phyloP scores from a whole-genome alignment of 1,284 basidiomycete genomes.

The Neonothopanus nambi region DNA sequence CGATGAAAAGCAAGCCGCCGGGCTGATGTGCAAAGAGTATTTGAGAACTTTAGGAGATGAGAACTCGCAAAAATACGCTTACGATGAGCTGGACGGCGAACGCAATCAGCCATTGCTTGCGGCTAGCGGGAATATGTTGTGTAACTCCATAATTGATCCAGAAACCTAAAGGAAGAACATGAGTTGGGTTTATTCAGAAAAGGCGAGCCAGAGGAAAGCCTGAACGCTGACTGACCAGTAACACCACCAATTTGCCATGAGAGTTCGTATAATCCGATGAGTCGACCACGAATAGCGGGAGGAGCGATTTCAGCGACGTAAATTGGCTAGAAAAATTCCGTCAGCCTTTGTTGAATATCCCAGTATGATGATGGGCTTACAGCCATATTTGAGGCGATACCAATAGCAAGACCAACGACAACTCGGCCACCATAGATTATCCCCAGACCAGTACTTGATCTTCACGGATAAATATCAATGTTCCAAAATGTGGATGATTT shows the following conservation, averaged over 20 bases:
- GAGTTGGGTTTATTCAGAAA: background rate
- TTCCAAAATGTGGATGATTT: background rate
- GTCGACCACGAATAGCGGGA: conserved; percentile 46
- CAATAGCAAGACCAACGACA: conserved; percentile 35
- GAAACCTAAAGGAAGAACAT: conserved; percentile 30
- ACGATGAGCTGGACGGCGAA: conserved; percentile 51
- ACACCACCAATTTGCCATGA: conserved; percentile 38
- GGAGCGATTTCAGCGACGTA: conserved; percentile 44
- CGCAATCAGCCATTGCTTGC: conserved; percentile 47
- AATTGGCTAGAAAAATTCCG: conserved; percentile 30
- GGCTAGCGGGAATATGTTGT: conserved; percentile 33
- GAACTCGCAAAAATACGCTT: conserved; percentile 1
- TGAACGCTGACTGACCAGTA: conserved; percentile 24
- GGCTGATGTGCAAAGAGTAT: conserved; percentile 32
- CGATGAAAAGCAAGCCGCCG: conserved; percentile 43
- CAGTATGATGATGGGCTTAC: conserved; percentile 21
- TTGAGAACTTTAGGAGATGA: background rate
- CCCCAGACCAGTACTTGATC: conserved; percentile 30
- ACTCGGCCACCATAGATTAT: conserved; percentile 37
- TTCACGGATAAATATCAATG: conserved; percentile 9
- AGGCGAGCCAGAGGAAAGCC: background rate
- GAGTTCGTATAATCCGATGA: conserved; percentile 52
- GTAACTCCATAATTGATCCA: conserved; percentile 51
- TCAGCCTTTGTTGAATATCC: background rate
- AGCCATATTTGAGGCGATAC: conserved; percentile 37